Evolutionary conservation across 2,329 filamentous ascomycete genomes (phyloP).

Genomic region (Cytospora chrysosperma): DNA sequence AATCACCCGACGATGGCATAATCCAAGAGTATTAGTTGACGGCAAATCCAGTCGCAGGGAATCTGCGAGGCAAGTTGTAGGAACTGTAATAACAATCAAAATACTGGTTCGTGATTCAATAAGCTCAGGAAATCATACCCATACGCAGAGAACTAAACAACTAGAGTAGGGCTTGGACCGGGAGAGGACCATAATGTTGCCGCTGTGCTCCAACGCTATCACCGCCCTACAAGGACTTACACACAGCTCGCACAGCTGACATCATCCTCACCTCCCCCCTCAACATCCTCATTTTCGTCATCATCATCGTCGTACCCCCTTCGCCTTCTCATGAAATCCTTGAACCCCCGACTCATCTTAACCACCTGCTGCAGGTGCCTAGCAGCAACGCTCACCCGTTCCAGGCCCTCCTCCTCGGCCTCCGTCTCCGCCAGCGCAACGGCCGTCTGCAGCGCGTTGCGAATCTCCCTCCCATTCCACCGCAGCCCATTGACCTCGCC

Average conservation of each 20-base stretch:
- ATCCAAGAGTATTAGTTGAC: no score
- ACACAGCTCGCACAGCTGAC: not conserved
- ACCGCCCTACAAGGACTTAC: not conserved
- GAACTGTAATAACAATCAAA: not conserved
- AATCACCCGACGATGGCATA: no score
- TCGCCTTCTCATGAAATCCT: conserved; percentile 32
- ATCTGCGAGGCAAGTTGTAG: no score
- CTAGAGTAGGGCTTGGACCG: not conserved
- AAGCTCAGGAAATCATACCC: not conserved
- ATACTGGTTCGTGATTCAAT: not conserved
- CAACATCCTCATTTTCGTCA: conserved; percentile 24
- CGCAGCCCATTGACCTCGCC: conserved; percentile 38
- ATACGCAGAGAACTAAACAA: not conserved
- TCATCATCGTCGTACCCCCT: conserved; percentile 19
- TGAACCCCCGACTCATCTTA: conserved; percentile 41
- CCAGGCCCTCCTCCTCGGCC: conserved; percentile 36
- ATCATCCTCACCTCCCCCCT: conserved; percentile 18
- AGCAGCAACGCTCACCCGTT: conserved; percentile 34
- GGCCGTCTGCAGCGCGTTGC: conserved; percentile 43
- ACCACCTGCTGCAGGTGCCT: conserved; percentile 37
- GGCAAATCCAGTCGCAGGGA: no score
- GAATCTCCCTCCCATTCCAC: conserved; percentile 41
- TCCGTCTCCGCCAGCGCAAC: conserved; percentile 45
- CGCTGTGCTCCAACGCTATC: not conserved
- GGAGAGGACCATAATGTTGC: not conserved